Evolutionary conservation across 257 asterid species (phyloP).

Genomic region (Fraxinus quadrangulata): DNA sequence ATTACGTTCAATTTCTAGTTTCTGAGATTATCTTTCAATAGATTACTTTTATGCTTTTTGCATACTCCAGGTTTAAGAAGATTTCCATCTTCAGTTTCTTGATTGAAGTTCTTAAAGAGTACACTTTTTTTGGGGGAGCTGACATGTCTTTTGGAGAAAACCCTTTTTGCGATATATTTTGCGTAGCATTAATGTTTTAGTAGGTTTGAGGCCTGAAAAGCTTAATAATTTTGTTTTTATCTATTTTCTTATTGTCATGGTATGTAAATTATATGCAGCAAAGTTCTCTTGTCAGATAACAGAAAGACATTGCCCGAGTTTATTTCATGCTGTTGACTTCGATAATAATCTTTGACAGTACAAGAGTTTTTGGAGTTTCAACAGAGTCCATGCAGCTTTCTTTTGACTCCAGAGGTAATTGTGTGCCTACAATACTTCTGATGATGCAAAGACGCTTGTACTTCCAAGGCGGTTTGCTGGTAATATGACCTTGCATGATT

Average conservation of each 20-base stretch:
- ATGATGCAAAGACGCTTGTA: constrained; percentile 90
- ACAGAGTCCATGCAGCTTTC: constrained; percentile 96
- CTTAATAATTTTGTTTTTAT: neutral
- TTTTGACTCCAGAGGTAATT: constrained; percentile 76
- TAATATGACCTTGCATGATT: constrained; percentile 20
- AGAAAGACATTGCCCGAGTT: neutral
- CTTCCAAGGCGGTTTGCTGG: constrained; percentile 81
- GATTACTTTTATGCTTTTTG: neutral
- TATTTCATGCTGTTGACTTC: constrained; percentile 8
- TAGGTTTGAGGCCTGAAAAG: too few species aligned
- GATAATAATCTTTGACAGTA: constrained; percentile 36
- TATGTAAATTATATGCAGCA: neutral
- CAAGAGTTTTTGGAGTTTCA: constrained; percentile 90
- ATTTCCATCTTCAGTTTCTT: neutral
- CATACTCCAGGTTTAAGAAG: neutral
- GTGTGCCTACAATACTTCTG: constrained; percentile 79
- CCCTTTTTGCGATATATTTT: too few species aligned
- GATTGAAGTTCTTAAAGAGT: neutral
- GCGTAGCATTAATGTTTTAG: too few species aligned
- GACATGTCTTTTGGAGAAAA: neutral
- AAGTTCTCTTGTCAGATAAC: neutral
- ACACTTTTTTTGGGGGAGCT: neutral
- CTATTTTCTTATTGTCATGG: neutral
- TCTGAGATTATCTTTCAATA: neutral
- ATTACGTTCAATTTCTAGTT: too few species aligned